A percentile compares a stretch with the other conserved stretches of the same genome.
phyloP scores from a whole-genome alignment of 345 rosid genomes.

The Corymbia maculata region DNA sequence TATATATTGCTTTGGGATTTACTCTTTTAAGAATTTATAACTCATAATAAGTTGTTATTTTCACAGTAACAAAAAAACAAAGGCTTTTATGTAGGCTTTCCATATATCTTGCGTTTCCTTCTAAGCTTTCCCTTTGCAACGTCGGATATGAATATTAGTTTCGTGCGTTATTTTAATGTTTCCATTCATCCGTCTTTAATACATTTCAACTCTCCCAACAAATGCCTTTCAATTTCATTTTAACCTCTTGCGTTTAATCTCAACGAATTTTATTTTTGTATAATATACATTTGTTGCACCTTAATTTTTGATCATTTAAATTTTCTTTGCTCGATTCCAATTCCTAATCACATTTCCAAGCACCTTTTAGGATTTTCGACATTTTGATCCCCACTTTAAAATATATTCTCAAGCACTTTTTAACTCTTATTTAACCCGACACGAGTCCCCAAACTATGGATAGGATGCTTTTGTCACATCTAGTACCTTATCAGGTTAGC shows the following conservation, averaged over 20 bases:
- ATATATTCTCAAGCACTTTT: not conserved
- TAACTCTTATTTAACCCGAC: not conserved
- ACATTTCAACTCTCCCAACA: not conserved
- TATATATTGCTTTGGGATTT: no score
- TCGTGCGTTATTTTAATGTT: fast-evolving
- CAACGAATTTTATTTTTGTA: not conserved
- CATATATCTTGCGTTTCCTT: not conserved
- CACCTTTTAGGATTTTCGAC: not conserved
- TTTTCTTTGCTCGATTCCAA: not conserved
- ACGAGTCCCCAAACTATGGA: not conserved
- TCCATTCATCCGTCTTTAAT: not conserved
- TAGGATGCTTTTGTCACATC: not conserved
- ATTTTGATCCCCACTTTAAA: no score
- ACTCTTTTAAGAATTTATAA: no score
- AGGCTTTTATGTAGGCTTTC: not conserved
- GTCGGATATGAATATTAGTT: not conserved
- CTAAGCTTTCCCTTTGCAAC: not conserved
- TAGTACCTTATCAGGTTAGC: not conserved
- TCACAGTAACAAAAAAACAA: no score
- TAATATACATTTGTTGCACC: not conserved
- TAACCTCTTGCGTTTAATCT: not conserved
- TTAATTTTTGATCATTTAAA: not conserved
- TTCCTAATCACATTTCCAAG: not conserved
- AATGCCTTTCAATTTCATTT: not conserved
- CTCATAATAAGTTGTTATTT: no score